These are phyloP conservation scores for Fragosphaeria purpurea DNA, from an alignment of 2,329 filamentous ascomycete species.

Conservation along the genomic window DNA sequence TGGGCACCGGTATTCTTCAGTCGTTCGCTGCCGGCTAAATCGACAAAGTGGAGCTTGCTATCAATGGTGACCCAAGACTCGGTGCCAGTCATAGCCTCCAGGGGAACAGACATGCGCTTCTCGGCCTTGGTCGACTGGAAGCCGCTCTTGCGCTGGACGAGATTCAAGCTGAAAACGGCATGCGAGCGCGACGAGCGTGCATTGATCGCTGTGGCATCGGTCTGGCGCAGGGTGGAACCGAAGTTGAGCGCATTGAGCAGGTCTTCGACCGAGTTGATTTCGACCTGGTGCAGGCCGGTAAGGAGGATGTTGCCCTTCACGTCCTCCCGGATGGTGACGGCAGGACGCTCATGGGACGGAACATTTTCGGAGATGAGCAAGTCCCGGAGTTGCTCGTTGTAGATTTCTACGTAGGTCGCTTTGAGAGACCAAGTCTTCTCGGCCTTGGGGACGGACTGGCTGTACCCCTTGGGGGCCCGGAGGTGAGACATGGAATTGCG, in stretches of 20 bases:
- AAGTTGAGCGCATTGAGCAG: constrained; percentile 82
- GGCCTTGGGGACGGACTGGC: constrained; percentile 38
- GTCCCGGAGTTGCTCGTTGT: constrained; percentile 93
- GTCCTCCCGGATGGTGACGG: constrained; percentile 90
- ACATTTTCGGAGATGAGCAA: constrained; percentile 70
- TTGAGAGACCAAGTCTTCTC: constrained; percentile 85
- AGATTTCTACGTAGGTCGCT: constrained; percentile 94
- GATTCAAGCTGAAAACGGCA: constrained; percentile 90
- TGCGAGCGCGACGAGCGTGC: constrained; percentile 96
- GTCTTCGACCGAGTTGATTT: constrained; percentile 86
- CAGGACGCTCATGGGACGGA: constrained; percentile 57
- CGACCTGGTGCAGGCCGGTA: constrained; percentile 77
- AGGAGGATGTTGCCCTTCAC: constrained; percentile 88
- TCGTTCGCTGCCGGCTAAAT: constrained; percentile 91
- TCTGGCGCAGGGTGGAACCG: constrained; percentile 89
- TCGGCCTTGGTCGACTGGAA: constrained; percentile 47
- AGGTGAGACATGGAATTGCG: constrained; percentile 67
- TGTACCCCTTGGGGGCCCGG: constrained; percentile 70
- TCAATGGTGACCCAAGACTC: constrained; percentile 74
- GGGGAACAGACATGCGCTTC: constrained; percentile 77
- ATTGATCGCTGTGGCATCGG: constrained; percentile 93
- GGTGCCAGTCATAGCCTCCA: constrained; percentile 66
- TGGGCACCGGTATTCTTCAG: constrained; percentile 96
- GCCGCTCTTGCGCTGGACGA: constrained; percentile 72
- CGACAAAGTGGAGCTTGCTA: constrained; percentile 97